Evolutionary conservation across 768 basidiomycete genomes (phyloP).

Genomic region (Russula sp.): DNA sequence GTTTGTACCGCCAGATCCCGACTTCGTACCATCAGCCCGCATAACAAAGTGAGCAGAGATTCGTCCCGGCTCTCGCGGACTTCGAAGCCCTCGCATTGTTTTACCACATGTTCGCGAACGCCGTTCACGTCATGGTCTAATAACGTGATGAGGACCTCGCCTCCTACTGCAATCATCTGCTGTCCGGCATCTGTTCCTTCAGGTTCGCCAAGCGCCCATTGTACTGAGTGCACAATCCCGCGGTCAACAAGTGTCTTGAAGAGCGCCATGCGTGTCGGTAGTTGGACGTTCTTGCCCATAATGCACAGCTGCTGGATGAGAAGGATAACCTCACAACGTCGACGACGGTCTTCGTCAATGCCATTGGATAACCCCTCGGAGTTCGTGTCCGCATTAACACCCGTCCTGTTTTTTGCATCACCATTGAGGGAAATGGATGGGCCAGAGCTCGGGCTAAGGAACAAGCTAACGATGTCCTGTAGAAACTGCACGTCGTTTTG

Average conservation of each 20-base stretch:
- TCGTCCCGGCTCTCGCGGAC: slow-evolving; percentile 59
- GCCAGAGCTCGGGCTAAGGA: slow-evolving; percentile 38
- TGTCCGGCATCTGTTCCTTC: slow-evolving; percentile 47
- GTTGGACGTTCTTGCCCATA: slow-evolving; percentile 96
- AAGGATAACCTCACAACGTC: slow-evolving; percentile 71
- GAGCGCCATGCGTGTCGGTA: slow-evolving; percentile 75
- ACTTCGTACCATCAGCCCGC: slow-evolving; percentile 71
- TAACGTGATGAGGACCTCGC: slow-evolving; percentile 78
- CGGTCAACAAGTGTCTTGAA: slow-evolving; percentile 86
- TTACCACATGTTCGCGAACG: slow-evolving; percentile 77
- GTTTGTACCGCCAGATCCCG: slow-evolving; percentile 83
- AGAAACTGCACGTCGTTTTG: slow-evolving; percentile 74
- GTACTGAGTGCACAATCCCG: slow-evolving; percentile 84
- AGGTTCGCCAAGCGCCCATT: slow-evolving; percentile 79
- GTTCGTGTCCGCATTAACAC: slow-evolving; percentile 25
- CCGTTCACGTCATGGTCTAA: slow-evolving; percentile 90
- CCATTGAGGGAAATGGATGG: slow-evolving; percentile 29
- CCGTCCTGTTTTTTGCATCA: slow-evolving; percentile 26
- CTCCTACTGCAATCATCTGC: slow-evolving; percentile 70
- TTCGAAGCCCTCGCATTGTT: slow-evolving; percentile 63
- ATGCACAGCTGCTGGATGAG: slow-evolving; percentile 89
- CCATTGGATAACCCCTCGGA: slow-evolving; percentile 15
- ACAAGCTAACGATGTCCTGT: slow-evolving; percentile 67
- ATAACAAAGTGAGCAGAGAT: slow-evolving; percentile 71
- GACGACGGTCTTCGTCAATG: slow-evolving; percentile 31